These are phyloP conservation scores for Aspergillus taichungensis DNA, from an alignment of 495 filamentous ascomycete genomes.

Conservation along the genomic window DNA sequence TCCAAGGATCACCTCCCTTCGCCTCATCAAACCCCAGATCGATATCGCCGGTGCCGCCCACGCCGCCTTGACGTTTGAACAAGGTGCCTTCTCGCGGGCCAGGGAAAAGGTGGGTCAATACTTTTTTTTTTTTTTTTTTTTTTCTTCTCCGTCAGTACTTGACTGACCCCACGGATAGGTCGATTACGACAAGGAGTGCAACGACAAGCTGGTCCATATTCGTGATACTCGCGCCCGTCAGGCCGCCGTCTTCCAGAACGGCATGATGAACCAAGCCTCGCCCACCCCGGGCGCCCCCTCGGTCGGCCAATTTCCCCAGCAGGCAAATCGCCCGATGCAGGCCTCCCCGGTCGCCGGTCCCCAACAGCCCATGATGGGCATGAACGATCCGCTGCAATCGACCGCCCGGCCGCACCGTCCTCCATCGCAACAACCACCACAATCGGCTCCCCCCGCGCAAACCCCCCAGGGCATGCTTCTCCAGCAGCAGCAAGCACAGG, in stretches of 20 bases:
- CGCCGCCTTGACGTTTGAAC: slow-evolving; percentile 41
- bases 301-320: slow-evolving; percentile 41
- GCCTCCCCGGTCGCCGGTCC: slow-evolving; percentile 40
- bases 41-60: slow-evolving; percentile 29
- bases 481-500: slow-evolving; percentile 20
- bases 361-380: slow-evolving; percentile 37
- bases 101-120: slow-evolving; percentile 31
- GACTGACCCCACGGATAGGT: no score
- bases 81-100: slow-evolving; percentile 37
- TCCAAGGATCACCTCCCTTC: slow-evolving; percentile 39
- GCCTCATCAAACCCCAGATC: slow-evolving; percentile 42
- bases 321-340: slow-evolving; percentile 46
- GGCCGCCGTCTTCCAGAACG: slow-evolving; percentile 33
- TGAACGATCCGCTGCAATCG: slow-evolving; percentile 36
- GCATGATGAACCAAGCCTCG: slow-evolving; percentile 34
- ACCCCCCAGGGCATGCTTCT: slow-evolving; percentile 22
- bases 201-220: slow-evolving; percentile 40
- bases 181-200: slow-evolving; percentile 41
- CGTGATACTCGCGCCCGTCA: slow-evolving; percentile 38
- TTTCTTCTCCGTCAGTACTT: no score
- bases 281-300: slow-evolving; percentile 18
- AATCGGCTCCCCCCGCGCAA: slow-evolving; percentile 18
- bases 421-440: slow-evolving; percentile 22
- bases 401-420: slow-evolving; percentile 27
- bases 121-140: neutral